These are phyloP conservation scores for Pseudomicrostroma phylloplanum DNA, from an alignment of 1,284 basidiomycete genomes.

Conservation along the genomic window DNA sequence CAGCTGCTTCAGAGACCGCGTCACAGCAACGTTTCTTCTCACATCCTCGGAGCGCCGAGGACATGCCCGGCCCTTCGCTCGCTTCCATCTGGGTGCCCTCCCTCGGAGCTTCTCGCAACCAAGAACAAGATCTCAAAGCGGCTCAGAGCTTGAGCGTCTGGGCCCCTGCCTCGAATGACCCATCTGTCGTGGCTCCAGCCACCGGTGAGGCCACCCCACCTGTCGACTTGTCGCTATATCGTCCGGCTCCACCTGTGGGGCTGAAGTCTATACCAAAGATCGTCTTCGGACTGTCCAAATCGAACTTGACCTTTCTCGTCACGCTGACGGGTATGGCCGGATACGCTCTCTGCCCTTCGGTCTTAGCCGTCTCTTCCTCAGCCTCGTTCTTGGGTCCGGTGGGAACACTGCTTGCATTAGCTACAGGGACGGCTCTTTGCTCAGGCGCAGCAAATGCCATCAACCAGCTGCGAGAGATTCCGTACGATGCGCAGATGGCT, in stretches of 20 bases:
- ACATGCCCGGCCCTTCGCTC: constrained; percentile 7
- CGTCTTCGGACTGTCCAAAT: constrained; percentile 63
- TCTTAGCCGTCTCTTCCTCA: constrained; percentile 24
- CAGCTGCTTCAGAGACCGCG: background rate
- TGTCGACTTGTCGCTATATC: background rate
- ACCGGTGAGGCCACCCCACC: background rate
- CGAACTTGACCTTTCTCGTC: constrained; percentile 77
- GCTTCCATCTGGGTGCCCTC: constrained; percentile 7
- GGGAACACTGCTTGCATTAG: constrained; percentile 68
- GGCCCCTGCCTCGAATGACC: constrained; percentile 5
- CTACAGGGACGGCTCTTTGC: constrained; percentile 81
- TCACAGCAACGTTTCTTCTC: background rate
- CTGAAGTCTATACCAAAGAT: background rate
- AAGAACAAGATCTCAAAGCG: background rate
- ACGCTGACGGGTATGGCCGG: constrained; percentile 86
- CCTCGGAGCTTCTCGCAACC: background rate
- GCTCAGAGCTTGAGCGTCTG: background rate
- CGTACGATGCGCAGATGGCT: constrained; percentile 93
- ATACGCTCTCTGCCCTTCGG: constrained; percentile 69
- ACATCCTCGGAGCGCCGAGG: background rate
- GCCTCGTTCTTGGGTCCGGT: constrained; percentile 21
- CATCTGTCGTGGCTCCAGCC: background rate
- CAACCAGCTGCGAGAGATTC: constrained; percentile 90
- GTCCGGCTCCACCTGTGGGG: background rate
- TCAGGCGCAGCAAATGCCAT: constrained; percentile 87